Percentiles rank a stretch among this genome's conserved stretches.
phyloP scores from a whole-genome alignment of 352 stramenopile genomes.

The Globisporangium emineosum region DNA sequence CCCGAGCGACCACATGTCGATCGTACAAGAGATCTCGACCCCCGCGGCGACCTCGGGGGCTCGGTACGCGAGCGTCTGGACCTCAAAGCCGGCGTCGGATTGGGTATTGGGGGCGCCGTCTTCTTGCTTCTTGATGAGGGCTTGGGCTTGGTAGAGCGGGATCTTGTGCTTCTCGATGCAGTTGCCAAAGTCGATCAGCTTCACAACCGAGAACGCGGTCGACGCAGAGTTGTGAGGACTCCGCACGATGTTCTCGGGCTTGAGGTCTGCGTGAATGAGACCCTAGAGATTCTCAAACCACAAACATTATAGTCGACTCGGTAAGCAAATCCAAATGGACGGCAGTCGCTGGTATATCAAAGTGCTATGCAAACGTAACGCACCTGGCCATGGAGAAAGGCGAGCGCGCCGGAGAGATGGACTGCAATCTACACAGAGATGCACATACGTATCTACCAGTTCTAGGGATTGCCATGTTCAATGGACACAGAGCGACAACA shows the following conservation, averaged over 20 bases:
- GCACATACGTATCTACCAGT: not conserved
- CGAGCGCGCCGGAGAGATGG: conserved; percentile 59
- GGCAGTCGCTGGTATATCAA: not conserved
- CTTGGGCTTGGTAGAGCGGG: conserved; percentile 23
- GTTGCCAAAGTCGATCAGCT: conserved; percentile 81
- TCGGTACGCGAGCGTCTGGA: conserved; percentile 74
- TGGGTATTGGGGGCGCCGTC: no score
- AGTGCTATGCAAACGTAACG: no score
- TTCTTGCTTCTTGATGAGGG: no score
- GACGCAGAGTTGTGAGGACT: not conserved
- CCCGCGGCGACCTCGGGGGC: conserved; percentile 68
- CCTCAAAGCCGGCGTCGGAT: conserved; percentile 43
- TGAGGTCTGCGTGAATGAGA: conserved; percentile 74
- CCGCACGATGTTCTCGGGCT: conserved; percentile 70
- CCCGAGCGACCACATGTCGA: conserved; percentile 81
- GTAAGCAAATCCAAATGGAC: no score
- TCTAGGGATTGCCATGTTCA: not conserved
- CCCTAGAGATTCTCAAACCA: conserved; percentile 18
- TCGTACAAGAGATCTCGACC: conserved; percentile 48
- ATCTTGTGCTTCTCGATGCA: conserved; percentile 48
- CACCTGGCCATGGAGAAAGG: conserved; percentile 55
- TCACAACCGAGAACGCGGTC: conserved; percentile 23
- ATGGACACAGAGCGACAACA: not conserved
- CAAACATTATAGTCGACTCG: not conserved
- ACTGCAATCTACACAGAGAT: conserved; percentile 38